A percentile compares a stretch with the other conserved stretches of the same genome.
These are phyloP conservation scores for Trichoderma virens DNA, from an alignment of 495 filamentous ascomycete genomes.

Conservation along the genomic window DNA sequence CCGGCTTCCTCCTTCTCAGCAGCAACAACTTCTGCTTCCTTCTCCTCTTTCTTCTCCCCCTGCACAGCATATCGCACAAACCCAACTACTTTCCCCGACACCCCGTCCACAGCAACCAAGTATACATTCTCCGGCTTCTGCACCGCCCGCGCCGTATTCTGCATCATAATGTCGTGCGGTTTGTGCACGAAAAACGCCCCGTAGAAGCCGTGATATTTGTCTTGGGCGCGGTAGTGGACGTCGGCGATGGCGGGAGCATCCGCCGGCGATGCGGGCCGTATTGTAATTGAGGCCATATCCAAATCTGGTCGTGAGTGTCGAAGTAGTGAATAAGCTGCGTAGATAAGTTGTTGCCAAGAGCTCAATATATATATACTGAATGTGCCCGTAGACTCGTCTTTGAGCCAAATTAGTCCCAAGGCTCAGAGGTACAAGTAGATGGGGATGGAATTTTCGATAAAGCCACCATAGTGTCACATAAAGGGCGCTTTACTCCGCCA, in stretches of 20 bases:
- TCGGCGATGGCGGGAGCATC: background rate
- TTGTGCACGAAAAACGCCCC: background rate
- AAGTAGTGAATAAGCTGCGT: no score
- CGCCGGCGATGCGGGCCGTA: background rate
- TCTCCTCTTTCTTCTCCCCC: background rate
- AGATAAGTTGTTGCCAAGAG: no score
- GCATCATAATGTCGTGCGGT: background rate
- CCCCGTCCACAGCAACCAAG: background rate
- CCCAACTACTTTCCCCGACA: background rate
- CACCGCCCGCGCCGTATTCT: background rate
- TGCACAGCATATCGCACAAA: background rate
- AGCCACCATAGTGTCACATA: no score
- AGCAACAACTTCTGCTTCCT: background rate
- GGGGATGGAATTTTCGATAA: no score
- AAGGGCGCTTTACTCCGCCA: no score
- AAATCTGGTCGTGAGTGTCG: no score
- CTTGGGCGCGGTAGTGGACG: background rate
- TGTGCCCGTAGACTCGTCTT: no score
- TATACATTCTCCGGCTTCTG: background rate
- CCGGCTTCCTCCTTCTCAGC: background rate
- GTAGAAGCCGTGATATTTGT: background rate
- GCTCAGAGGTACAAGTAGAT: no score
- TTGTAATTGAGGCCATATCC: background rate
- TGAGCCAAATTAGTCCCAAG: no score
- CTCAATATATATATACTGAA: no score